These are phyloP conservation scores for Aphanomyces euteiches DNA, from an alignment of 352 stramenopile species.

Conservation along the genomic window DNA sequence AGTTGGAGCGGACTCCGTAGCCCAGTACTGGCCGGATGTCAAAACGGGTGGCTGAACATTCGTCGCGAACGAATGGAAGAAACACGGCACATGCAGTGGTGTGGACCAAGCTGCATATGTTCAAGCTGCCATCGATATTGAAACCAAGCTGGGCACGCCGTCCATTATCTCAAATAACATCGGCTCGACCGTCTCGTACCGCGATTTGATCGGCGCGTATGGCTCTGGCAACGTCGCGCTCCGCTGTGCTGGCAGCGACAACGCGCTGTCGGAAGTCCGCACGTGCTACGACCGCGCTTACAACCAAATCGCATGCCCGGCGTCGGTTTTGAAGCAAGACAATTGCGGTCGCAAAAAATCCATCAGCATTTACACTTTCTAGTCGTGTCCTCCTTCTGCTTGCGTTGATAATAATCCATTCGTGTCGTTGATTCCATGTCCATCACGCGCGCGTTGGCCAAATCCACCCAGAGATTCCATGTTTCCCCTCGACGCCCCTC, in stretches of 20 bases:
- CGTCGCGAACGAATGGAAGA: conserved; percentile 92
- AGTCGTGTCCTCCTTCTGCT: no score
- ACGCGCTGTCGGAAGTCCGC: conserved; percentile 64
- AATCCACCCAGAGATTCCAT: no score
- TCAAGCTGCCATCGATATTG: conserved; percentile 58
- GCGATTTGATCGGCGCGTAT: conserved; percentile 42
- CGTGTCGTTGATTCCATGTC: no score
- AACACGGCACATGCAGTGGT: conserved; percentile 90
- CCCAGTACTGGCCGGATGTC: conserved; percentile 84
- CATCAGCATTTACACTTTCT: no score
- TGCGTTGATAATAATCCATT: no score
- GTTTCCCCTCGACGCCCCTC: no score
- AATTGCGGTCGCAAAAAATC: no score
- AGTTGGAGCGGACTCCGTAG: no score
- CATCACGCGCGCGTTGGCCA: no score
- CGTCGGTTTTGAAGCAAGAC: conserved; percentile 64
- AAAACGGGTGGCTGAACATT: conserved; percentile 67
- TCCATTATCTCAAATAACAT: conserved; percentile 60
- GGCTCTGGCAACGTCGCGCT: conserved; percentile 31
- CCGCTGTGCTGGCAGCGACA: conserved; percentile 33
- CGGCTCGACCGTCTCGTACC: conserved; percentile 42
- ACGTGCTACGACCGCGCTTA: conserved; percentile 66
- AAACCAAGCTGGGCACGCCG: conserved; percentile 55
- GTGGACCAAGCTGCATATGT: conserved; percentile 84
- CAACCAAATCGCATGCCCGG: conserved; percentile 46